Base-by-base conservation (phyloP, 257 asterid species). In the Solanum sejunctum region DNA sequence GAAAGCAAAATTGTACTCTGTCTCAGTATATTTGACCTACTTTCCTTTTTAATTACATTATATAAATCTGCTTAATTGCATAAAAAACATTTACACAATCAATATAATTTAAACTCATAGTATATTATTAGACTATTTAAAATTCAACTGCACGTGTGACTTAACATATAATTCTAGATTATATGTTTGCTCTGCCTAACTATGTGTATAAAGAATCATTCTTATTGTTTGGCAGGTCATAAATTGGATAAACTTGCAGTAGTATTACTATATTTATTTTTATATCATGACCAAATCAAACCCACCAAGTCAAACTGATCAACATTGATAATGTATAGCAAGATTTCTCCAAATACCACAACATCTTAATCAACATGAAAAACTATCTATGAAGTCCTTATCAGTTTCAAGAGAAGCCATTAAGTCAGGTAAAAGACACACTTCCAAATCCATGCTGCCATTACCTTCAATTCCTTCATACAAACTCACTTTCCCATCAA, bases 381-480 rank as follows among this genome's bases (percentile, higher is more conserved):
- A 86, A 4, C 73, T 39, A 4, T 73, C 87, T 73, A 83, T 71
- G 49, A 89, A 89, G 75, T 89, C 87, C 47, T 15, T 9, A 63
- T 89, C 88, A 60, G 84, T 55, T 73, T 89, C 89, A 66, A 87
- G 88, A 84, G 84, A 82, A 49, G 56, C 15, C 91, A 89, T 87
- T 15, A 28, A 69, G 5, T 85, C 52, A 10, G 88, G 87, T 41
- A 26, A 54, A 26, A 89, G 89, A 63, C 89, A 26, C 28, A 85
- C 12, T 43, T 85, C 89, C 88, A 87, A 51, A 17, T 85, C 91
- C 91, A 87, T 89, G 80, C 89, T 83, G 17, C 84, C 83, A 20
- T 89, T 87, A 47, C 87, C 89, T 87, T 85, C 87, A 71, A 23
- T 23, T 11, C 88, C 91, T 4, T 86, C 88, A 83, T 26, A 26